These are phyloP conservation scores for Skeletonema menzelii DNA, from an alignment of 108 stramenopile genomes.

Conservation along the genomic window DNA sequence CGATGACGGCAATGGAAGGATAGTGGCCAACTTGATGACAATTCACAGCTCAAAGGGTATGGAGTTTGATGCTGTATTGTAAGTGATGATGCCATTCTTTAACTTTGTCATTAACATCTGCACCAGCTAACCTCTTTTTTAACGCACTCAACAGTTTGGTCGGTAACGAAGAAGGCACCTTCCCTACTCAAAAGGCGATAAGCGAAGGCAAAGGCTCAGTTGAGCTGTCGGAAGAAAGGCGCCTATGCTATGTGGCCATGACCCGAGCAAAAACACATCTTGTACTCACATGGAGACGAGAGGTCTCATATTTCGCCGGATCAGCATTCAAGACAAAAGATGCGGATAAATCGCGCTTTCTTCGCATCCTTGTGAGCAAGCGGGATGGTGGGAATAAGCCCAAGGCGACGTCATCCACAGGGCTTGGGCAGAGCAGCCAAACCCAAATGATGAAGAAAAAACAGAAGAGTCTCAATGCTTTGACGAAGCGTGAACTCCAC, in stretches of 20 bases:
- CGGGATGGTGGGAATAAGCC: conserved; percentile 14
- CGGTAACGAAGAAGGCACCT: conserved; percentile 86
- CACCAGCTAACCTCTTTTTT: background rate
- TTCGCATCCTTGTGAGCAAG: conserved; percentile 53
- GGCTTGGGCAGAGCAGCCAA: background rate
- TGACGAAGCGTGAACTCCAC: conserved; percentile 5
- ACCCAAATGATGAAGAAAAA: background rate
- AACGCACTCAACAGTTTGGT: conserved; percentile 44
- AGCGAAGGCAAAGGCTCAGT: conserved; percentile 64
- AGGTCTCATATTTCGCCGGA: conserved; percentile 58
- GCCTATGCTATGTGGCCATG: conserved; percentile 93
- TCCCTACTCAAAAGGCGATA: conserved; percentile 61
- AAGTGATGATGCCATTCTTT: conserved; percentile 7
- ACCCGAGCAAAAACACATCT: conserved; percentile 89
- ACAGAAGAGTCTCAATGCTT: background rate
- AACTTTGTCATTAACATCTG: background rate
- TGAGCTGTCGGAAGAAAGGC: conserved; percentile 80
- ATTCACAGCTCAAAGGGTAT: conserved; percentile 92
- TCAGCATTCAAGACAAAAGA: conserved; percentile 36
- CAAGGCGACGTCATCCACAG: background rate
- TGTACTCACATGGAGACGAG: conserved; percentile 78
- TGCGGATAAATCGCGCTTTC: conserved; percentile 65
- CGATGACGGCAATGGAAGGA: conserved; percentile 29
- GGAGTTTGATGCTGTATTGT: conserved; percentile 91
- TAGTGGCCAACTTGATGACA: conserved; percentile 85